Percentiles rank a stretch among this genome's conserved stretches.
phyloP scores from a whole-genome alignment of 2,329 filamentous ascomycete genomes.

The Colletotrichum sidae region DNA sequence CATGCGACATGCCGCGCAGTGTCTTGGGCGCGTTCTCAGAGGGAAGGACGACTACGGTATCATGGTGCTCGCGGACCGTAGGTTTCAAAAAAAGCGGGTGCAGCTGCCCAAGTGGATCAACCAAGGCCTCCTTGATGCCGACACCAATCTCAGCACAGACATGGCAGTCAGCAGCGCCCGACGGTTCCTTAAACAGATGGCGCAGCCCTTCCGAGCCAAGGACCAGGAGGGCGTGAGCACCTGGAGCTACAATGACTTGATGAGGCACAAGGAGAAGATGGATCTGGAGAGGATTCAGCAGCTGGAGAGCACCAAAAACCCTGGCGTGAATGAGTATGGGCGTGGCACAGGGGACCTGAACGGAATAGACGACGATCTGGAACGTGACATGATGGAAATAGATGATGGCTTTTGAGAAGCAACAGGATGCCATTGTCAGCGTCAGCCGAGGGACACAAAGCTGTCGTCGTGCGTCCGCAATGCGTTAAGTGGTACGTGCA shows the following conservation, averaged over 20 bases:
- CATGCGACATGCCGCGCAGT: conserved; percentile 99
- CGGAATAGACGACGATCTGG: conserved; percentile 63
- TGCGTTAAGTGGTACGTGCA: too few relatives aligned
- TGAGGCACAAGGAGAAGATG: conserved; percentile 80
- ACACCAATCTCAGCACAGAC: conserved; percentile 92
- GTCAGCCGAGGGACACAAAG: too few relatives aligned
- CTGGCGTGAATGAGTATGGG: conserved; percentile 42
- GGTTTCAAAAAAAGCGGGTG: conserved; percentile 89
- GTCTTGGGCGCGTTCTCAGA: conserved; percentile 90
- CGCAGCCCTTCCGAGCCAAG: conserved; percentile 83
- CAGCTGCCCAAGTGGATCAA: conserved; percentile 98
- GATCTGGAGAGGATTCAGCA: conserved; percentile 76
- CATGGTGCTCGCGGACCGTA: conserved; percentile 95
- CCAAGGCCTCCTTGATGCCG: conserved; percentile 84
- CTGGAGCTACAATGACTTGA: conserved; percentile 86
- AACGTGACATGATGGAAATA: conserved; percentile 67
- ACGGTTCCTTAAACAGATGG: conserved; percentile 91
- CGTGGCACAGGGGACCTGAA: conserved; percentile 54
- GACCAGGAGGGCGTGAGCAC: conserved; percentile 94
- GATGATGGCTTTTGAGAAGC: conserved; percentile 44
- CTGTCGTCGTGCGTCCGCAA: too few relatives aligned
- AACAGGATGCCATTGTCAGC: too few relatives aligned
- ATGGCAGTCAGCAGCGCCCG: conserved; percentile 93
- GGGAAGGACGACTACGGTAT: conserved; percentile 99
- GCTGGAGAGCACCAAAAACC: conserved; percentile 58